Evolutionary conservation across 2,329 filamentous ascomycete genomes (phyloP).

Genomic region (Fusarium sp.): DNA sequence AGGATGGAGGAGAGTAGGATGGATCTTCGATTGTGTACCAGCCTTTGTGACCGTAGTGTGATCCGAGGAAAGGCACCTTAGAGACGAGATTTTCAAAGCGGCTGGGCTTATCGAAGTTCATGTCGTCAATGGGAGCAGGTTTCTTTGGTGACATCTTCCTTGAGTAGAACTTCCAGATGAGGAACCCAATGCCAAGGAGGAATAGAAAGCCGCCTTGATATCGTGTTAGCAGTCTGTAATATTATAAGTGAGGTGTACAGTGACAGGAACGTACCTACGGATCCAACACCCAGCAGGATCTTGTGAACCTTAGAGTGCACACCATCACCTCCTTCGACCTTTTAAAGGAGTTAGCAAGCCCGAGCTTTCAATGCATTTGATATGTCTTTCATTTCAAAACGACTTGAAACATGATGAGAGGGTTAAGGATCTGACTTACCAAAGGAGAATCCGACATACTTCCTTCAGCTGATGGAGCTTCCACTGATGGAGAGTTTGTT

Average conservation of each 20-base stretch:
- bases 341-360: slow-evolving; percentile 15
- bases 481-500: slow-evolving; percentile 10
- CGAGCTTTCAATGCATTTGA: background rate
- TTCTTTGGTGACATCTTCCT: slow-evolving; percentile 18
- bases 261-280: slow-evolving; percentile 34
- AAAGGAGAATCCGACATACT: slow-evolving; percentile 20
- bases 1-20: slow-evolving; percentile 15
- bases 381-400: slow-evolving; percentile 1
- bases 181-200: slow-evolving; percentile 37
- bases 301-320: slow-evolving; percentile 43
- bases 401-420: background rate
- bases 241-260: background rate
- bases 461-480: slow-evolving; percentile 27
- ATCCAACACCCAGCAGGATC: slow-evolving; percentile 40
- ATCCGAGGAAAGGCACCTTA: slow-evolving; percentile 53
- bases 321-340: slow-evolving; percentile 25
- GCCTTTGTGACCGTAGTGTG: slow-evolving; percentile 47
- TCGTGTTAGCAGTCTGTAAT: slow-evolving; percentile 5
- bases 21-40: slow-evolving; percentile 52
- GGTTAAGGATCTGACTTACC: slow-evolving; percentile 30
- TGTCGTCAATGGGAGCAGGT: slow-evolving; percentile 28
- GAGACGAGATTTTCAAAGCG: slow-evolving; percentile 44
- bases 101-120: slow-evolving; percentile 38
- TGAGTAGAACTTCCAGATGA: slow-evolving; percentile 40
- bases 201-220: slow-evolving; percentile 36